These are phyloP conservation scores for Scutellaria minor DNA, from an alignment of 257 asterid genomes.

Conservation along the genomic window DNA sequence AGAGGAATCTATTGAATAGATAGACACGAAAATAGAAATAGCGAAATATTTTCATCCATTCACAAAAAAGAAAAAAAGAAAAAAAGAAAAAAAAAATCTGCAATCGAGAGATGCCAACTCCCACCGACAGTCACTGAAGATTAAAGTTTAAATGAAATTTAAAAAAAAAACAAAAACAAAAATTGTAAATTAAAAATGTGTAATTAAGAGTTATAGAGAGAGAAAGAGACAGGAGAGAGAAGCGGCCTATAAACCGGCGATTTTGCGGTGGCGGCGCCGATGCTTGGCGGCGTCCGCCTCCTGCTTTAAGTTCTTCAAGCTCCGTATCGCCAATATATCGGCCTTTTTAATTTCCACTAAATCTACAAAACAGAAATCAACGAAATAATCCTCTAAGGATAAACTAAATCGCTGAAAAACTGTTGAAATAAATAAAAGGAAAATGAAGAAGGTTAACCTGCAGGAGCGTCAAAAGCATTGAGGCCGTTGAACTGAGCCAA, in stretches of 20 bases:
- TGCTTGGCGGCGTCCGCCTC: conserved; percentile 31
- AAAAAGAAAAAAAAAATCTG: too few species aligned
- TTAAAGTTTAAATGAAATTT: neutral
- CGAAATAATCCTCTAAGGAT: neutral
- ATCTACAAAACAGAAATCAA: conserved; percentile 31
- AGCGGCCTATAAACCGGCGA: conserved; percentile 48
- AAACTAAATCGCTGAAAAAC: neutral
- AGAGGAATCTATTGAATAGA: neutral
- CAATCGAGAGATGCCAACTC: too few species aligned
- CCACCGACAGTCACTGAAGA: neutral
- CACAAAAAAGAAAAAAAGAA: neutral
- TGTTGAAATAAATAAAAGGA: neutral
- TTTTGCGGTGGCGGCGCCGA: conserved; percentile 69
- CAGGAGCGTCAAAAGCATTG: conserved; percentile 24
- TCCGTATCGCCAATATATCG: conserved; percentile 59
- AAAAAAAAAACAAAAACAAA: too few species aligned
- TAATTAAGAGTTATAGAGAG: too few species aligned
- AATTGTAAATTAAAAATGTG: too few species aligned
- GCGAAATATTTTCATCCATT: conserved; percentile 19
- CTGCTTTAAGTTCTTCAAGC: conserved; percentile 60
- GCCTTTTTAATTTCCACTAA: conserved; percentile 45
- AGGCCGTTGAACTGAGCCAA: conserved; percentile 49
- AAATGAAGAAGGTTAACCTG: conserved; percentile 38
- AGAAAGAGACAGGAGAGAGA: neutral
- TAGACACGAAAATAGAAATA: conserved; percentile 21